phyloP scores from a whole-genome alignment of 331 rosid genomes.

The Telfairia occidentalis region DNA sequence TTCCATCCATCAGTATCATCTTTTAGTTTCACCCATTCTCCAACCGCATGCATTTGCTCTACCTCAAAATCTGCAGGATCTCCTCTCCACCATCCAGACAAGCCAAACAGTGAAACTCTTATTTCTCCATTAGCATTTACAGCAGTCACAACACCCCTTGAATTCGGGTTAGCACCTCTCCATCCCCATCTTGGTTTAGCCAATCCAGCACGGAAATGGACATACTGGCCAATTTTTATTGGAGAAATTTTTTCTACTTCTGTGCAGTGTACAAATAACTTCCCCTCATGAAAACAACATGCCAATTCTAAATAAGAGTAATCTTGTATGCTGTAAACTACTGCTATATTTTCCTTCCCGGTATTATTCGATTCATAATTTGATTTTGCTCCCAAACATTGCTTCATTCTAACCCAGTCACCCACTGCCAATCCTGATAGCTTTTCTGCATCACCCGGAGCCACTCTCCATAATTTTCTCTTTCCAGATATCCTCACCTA shows the following conservation, averaged over 20 bases:
- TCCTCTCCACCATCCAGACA: conserved; percentile 82
- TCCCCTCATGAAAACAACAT: conserved; percentile 91
- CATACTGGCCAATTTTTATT: conserved; percentile 83
- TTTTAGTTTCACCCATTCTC: conserved; percentile 86
- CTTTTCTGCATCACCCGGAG: conserved; percentile 95
- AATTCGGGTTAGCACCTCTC: conserved; percentile 76
- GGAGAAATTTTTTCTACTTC: conserved; percentile 78
- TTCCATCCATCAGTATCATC: conserved; percentile 52
- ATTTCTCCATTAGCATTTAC: conserved; percentile 95
- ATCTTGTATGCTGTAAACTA: conserved; percentile 92
- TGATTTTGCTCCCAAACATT: conserved; percentile 83
- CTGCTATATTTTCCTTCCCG: conserved; percentile 87
- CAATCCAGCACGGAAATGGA: conserved; percentile 68
- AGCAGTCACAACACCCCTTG: conserved; percentile 70
- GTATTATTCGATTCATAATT: conserved; percentile 85
- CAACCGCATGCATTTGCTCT: conserved; percentile 73
- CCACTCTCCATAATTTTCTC: conserved; percentile 82
- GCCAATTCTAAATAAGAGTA: conserved; percentile 88
- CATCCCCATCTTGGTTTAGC: conserved; percentile 94
- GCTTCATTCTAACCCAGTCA: conserved; percentile 98
- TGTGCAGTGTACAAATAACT: conserved; percentile 69
- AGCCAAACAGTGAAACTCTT: conserved; percentile 68
- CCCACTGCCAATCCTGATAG: conserved; percentile 97
- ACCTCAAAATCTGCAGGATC: conserved; percentile 90
- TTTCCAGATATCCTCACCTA: conserved; percentile 80